Percentiles rank a stretch among this genome's conserved stretches.
Evolutionary conservation across 495 filamentous ascomycete species (phyloP).

Genomic region (Tuber brumale): DNA sequence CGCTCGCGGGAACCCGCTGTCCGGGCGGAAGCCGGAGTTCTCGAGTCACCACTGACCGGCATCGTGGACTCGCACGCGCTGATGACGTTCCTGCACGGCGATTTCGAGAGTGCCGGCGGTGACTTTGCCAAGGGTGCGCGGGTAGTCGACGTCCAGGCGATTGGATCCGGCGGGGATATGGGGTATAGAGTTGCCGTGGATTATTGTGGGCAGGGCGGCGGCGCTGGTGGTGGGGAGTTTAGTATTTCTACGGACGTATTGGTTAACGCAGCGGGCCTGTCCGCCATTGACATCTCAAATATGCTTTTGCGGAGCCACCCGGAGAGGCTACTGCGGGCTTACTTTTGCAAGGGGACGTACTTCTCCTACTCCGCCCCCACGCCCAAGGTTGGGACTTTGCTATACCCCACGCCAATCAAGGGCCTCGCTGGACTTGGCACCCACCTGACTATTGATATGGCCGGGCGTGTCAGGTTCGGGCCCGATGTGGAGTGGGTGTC

Average conservation of each 20-base stretch:
- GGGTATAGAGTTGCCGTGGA: conserved; percentile 53
- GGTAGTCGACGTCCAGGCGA: conserved; percentile 54
- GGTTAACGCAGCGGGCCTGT: conserved; percentile 79
- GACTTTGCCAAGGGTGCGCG: conserved; percentile 58
- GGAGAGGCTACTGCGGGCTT: conserved; percentile 53
- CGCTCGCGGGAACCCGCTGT: conserved; percentile 64
- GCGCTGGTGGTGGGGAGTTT: conserved; percentile 46
- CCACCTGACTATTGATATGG: conserved; percentile 86
- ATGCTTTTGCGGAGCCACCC: conserved; percentile 53
- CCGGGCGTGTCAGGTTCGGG: conserved; percentile 79
- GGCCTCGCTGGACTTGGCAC: conserved; percentile 83
- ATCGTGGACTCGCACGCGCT: conserved; percentile 82
- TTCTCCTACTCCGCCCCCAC: conserved; percentile 67
- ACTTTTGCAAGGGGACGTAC: conserved; percentile 92
- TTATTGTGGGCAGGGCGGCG: conserved; percentile 15
- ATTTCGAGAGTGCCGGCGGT: conserved; percentile 71
- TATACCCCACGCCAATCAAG: conserved; percentile 79
- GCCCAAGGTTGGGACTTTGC: conserved; percentile 63
- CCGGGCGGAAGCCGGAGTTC: conserved; percentile 59
- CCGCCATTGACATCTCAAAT: conserved; percentile 70
- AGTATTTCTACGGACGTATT: conserved; percentile 66
- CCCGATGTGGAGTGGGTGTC: conserved; percentile 93
- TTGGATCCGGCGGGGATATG: conserved; percentile 46
- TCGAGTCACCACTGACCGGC: conserved; percentile 77
- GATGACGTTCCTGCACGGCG: conserved; percentile 72